Evolutionary conservation across 129 eudicot genomes (phyloP).

Genomic region (Artemisia annua): DNA sequence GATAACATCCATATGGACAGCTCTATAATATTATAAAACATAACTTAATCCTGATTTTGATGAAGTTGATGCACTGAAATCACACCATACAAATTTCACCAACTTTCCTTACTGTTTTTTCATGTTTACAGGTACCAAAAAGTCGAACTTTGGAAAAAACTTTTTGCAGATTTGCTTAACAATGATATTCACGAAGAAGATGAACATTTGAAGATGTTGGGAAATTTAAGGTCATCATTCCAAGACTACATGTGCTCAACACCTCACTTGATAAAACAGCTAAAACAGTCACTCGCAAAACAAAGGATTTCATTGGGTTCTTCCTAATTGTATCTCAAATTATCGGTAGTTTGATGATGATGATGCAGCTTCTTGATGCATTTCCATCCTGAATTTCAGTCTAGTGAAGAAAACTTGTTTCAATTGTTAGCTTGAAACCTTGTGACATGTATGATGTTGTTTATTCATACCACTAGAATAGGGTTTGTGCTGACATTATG

Average conservation of each 20-base stretch:
- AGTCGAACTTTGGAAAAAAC: conserved; percentile 70
- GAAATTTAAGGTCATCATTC: conserved; percentile 56
- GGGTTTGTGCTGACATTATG: too few relatives aligned
- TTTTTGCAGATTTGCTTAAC: conserved; percentile 72
- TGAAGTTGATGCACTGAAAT: too few relatives aligned
- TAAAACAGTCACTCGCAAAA: conserved; percentile 69
- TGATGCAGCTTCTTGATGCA: too few relatives aligned
- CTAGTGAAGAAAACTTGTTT: too few relatives aligned
- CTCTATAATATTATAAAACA: too few relatives aligned
- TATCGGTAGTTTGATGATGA: too few relatives aligned
- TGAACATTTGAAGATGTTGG: conserved; percentile 47
- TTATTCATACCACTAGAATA: too few relatives aligned
- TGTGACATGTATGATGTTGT: too few relatives aligned
- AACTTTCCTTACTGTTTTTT: background rate
- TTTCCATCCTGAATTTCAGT: too few relatives aligned
- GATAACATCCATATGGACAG: too few relatives aligned
- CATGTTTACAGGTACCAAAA: conserved; percentile 60
- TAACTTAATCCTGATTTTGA: too few relatives aligned
- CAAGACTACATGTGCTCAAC: conserved; percentile 75
- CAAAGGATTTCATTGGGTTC: conserved; percentile 78
- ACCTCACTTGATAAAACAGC: conserved; percentile 58
- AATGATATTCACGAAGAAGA: conserved; percentile 29
- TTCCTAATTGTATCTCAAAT: conserved; percentile 30
- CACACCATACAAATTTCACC: background rate
- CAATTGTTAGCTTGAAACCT: too few relatives aligned